Base-by-base conservation (phyloP, 208 protist species). In the Eutreptiella sp. region DNA sequence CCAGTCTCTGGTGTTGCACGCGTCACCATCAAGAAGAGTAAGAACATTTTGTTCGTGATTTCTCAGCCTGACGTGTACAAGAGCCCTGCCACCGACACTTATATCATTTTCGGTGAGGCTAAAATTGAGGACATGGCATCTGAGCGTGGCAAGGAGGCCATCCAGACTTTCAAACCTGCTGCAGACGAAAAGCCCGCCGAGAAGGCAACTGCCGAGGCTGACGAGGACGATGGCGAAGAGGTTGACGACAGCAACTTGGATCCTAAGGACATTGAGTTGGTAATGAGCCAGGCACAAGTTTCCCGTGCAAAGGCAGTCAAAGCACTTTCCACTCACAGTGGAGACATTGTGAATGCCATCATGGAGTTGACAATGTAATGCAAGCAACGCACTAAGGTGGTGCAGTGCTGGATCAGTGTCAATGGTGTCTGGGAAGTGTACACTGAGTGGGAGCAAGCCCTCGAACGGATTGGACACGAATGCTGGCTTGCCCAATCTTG, bases 41-140 rank as follows among this genome's bases (percentile, higher is more conserved):
- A 76, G 33, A 58, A 85, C 21, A 77, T 94, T 53, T 77, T 89
- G 61, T 95, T 96, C 69, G 77, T 86, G 45, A 88, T 98, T 73
- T 46, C 69, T 70, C 66, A 88, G 65, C 93, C 95, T 27, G 94
- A 98, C 76, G 92, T 97, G 34, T 97, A 90, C 88, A 93, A 92
- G 76, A 85, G 83, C 67, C 79, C 89, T 19, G 78, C 75, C 55
- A 88, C 84, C 29, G 94, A 97, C 78, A 97, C 92, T 35, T 98
- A 96, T 75, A 80, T 97, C 53, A 84, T 98, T 79, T 97, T 97
- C 66, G 95, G 95, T 65, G 93, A 98, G 74, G 84, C 88, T 24
- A 92, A 94, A 64, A 80, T 98, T 26, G 92, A 97, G 66, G 90
- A 97, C 60, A 69, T 70, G 32, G 66, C 54, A 38, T 65, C 71